Conservation (phyloP, 352 stramenopile species). For the Heterotrichella gracilis region DNA sequence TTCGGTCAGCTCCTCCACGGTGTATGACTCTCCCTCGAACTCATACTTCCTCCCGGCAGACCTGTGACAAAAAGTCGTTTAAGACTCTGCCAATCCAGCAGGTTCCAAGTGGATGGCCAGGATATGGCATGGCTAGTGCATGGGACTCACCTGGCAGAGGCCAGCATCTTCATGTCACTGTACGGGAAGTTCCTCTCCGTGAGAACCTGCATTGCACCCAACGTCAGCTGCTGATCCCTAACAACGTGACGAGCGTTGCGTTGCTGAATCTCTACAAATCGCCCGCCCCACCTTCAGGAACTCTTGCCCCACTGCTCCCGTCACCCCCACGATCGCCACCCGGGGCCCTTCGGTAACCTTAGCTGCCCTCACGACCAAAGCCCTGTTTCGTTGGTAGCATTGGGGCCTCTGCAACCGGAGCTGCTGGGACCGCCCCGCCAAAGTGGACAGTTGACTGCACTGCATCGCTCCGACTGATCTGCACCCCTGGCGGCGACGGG, state of each 20-base stretch:
- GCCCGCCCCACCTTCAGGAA: slow-evolving; percentile 13
- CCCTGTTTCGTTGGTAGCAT: too few relatives aligned
- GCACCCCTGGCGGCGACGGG: too few relatives aligned
- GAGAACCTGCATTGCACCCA: slow-evolving; percentile 15
- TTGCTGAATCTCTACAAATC: not conserved
- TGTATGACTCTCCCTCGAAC: slow-evolving; percentile 19
- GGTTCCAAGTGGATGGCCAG: too few relatives aligned
- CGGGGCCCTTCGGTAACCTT: too few relatives aligned
- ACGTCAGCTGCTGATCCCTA: not conserved
- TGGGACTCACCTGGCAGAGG: slow-evolving; percentile 17
- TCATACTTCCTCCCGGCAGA: slow-evolving; percentile 19
- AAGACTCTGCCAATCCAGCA: too few relatives aligned
- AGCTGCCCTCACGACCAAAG: too few relatives aligned
- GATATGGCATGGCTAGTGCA: too few relatives aligned
- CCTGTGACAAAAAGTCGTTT: too few relatives aligned
- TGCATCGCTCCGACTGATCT: too few relatives aligned
- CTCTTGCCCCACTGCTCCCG: slow-evolving; percentile 20
- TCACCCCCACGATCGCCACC: slow-evolving; percentile 19
- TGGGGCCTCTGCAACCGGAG: too few relatives aligned
- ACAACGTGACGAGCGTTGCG: not conserved
- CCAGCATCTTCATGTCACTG: slow-evolving; percentile 19
- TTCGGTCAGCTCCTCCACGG: slow-evolving; percentile 20
- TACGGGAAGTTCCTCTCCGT: slow-evolving; percentile 18
- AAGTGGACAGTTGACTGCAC: too few relatives aligned
- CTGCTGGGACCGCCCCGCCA: too few relatives aligned